A percentile compares a stretch with the other conserved stretches of the same genome.
phyloP scores from a whole-genome alignment of 2,329 filamentous ascomycete genomes.

The Coniochaeta sp. region DNA sequence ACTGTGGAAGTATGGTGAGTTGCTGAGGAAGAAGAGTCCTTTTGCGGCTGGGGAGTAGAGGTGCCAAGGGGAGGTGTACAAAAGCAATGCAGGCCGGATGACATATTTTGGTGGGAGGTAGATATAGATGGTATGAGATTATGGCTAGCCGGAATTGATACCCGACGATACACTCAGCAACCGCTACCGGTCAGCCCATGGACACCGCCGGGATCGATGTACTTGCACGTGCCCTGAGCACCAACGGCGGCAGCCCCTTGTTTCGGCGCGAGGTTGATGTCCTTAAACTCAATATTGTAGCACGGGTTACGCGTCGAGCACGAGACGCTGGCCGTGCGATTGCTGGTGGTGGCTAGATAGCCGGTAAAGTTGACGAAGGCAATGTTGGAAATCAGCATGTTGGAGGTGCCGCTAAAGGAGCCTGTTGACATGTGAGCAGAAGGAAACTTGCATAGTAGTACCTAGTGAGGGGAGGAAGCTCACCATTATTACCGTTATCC shows the following conservation, averaged over 20 bases:
- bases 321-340: conserved; percentile 31
- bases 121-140: too few relatives aligned
- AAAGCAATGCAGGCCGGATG: too few relatives aligned
- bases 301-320: conserved; percentile 43
- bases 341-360: conserved; percentile 25
- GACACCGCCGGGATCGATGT: conserved; percentile 18
- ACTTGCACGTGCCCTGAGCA: conserved; percentile 21
- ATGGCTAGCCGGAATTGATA: too few relatives aligned
- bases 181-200: conserved; percentile 19
- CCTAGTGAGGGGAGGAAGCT: neutral
- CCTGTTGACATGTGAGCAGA: neutral
- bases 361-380: conserved; percentile 45
- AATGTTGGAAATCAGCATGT: conserved; percentile 42
- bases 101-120: too few relatives aligned
- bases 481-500: conserved; percentile 37
- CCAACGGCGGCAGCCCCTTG: conserved; percentile 10
- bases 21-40: conserved; percentile 24
- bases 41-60: conserved; percentile 9
- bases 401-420: conserved; percentile 38
- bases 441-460: neutral
- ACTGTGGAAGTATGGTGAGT: conserved; percentile 36
- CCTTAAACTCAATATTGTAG: conserved; percentile 35
- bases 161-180: conserved; percentile 11
- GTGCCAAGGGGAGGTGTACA: neutral
- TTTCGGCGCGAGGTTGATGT: conserved; percentile 13